Conservation (phyloP, 2,329 filamentous ascomycete species). For the Fonsecaea multimorphosa region DNA sequence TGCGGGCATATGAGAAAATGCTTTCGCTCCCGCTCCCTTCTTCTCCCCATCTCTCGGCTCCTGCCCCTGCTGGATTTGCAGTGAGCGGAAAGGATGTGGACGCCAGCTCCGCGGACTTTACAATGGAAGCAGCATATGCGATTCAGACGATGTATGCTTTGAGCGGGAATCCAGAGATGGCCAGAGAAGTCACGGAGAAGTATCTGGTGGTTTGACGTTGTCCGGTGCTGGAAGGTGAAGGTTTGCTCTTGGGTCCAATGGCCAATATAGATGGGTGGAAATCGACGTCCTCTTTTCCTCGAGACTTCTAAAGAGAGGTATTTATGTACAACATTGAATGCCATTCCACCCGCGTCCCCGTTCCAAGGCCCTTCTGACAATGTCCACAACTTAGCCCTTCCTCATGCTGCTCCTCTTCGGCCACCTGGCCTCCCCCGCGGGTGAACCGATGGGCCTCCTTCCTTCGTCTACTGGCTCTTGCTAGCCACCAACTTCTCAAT, state of each 20-base stretch:
- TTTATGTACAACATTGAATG: conserved; percentile 32
- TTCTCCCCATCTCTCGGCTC: background rate
- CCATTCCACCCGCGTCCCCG: background rate
- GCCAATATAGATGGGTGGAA: background rate
- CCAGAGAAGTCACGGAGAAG: conserved; percentile 65
- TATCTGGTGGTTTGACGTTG: conserved; percentile 59
- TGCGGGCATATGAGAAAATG: conserved; percentile 71
- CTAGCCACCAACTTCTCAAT: conserved; percentile 68
- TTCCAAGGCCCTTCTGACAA: background rate
- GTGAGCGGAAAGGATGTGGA: background rate
- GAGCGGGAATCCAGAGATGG: conserved; percentile 67
- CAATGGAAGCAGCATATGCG: conserved; percentile 75
- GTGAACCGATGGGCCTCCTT: background rate
- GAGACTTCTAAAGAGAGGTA: conserved; percentile 20
- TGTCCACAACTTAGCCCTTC: background rate
- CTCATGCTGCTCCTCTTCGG: background rate
- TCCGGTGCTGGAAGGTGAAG: background rate
- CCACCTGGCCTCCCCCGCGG: background rate
- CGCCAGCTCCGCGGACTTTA: conserved; percentile 62
- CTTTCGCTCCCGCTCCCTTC: conserved; percentile 48
- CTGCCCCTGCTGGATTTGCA: background rate
- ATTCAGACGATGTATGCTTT: conserved; percentile 71
- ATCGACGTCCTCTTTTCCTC: background rate
- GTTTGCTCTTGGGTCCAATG: background rate
- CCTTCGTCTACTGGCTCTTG: conserved; percentile 31